These are phyloP conservation scores for Suhomyces bokatorum DNA, from an alignment of 1,139 yeast genomes.

Conservation along the genomic window DNA sequence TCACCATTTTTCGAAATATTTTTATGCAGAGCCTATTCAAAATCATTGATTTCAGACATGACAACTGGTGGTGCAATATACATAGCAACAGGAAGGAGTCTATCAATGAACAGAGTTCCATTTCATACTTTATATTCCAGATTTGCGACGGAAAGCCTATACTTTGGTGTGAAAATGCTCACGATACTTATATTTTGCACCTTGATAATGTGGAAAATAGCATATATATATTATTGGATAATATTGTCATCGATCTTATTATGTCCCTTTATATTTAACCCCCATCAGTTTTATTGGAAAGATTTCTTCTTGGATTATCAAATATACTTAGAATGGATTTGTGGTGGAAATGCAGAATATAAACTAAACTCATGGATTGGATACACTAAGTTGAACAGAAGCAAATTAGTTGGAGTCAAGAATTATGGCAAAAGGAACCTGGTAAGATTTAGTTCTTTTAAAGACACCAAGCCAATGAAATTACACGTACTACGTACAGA, in stretches of 20 bases:
- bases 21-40: conserved; percentile 81
- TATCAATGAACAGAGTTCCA: conserved; percentile 69
- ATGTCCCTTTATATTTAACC: conserved; percentile 82
- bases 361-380: conserved; percentile 59
- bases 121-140: conserved; percentile 62
- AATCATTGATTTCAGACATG: conserved; percentile 65
- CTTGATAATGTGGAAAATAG: conserved; percentile 70
- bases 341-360: conserved; percentile 58
- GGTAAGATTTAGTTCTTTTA: conserved; percentile 27
- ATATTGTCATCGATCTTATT: conserved; percentile 70
- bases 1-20: conserved; percentile 88
- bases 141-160: conserved; percentile 64
- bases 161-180: conserved; percentile 61
- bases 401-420: conserved; percentile 47
- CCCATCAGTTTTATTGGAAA: conserved; percentile 73
- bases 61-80: conserved; percentile 83
- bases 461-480: conserved; percentile 42
- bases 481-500: conserved; percentile 35
- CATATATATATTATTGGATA: conserved; percentile 82
- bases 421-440: conserved; percentile 18
- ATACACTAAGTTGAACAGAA: conserved; percentile 29
- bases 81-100: conserved; percentile 83
- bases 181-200: conserved; percentile 64
- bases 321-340: conserved; percentile 65
- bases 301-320: conserved; percentile 77